phyloP scores from a whole-genome alignment of 257 asterid genomes.

The Solanum piurae region DNA sequence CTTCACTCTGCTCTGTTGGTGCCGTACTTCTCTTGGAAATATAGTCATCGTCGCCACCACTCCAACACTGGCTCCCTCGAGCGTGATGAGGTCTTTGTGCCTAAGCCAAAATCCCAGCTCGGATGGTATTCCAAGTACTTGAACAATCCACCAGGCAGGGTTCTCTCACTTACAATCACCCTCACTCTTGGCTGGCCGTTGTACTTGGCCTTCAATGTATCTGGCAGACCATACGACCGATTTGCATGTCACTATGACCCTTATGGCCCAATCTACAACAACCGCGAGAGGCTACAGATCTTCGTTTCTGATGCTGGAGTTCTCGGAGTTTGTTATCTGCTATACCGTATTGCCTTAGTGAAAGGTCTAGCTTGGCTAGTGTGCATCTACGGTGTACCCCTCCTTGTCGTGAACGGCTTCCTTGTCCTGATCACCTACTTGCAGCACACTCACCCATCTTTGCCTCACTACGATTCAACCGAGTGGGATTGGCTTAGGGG shows the following conservation, averaged over 20 bases:
- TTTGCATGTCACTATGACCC: conserved; percentile 60
- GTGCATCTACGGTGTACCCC: conserved; percentile 40
- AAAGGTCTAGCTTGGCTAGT: conserved; percentile 44
- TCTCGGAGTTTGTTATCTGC: conserved; percentile 20
- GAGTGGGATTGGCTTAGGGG: conserved; percentile 82
- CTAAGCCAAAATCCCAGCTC: conserved; percentile 34
- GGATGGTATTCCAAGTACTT: conserved; percentile 47
- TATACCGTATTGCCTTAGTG: conserved; percentile 25
- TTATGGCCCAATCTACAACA: conserved; percentile 60
- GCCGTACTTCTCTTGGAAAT: conserved; percentile 70
- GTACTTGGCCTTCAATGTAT: conserved; percentile 49
- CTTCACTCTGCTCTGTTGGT: conserved; percentile 63
- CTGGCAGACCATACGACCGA: conserved; percentile 53
- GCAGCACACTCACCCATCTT: conserved; percentile 65
- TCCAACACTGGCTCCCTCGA: conserved; percentile 72
- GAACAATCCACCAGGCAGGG: conserved; percentile 57
- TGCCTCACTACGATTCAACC: conserved; percentile 57
- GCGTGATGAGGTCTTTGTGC: conserved; percentile 65
- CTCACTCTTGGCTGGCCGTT: conserved; percentile 69
- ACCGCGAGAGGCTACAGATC: conserved; percentile 49
- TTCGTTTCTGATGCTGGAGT: conserved; percentile 50
- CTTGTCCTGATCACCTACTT: conserved; percentile 53
- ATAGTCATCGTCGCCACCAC: conserved; percentile 69
- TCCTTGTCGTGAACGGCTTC: conserved; percentile 43
- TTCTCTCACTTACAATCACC: conserved; percentile 25